Evolutionary conservation across 345 rosid genomes (phyloP).

Genomic region (Eucalyptus microcorys): DNA sequence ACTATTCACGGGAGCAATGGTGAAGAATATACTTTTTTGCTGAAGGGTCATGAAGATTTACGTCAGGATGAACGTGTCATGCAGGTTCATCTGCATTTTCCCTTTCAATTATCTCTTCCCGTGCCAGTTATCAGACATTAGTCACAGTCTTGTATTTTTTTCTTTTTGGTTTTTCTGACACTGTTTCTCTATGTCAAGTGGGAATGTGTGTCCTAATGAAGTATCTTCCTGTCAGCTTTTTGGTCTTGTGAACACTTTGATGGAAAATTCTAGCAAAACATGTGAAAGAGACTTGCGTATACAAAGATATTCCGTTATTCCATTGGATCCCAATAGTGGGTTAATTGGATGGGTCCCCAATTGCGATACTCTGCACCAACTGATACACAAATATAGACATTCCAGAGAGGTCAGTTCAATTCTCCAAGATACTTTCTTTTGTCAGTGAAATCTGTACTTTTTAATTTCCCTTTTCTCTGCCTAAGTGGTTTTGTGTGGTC

Average conservation of each 20-base stretch:
- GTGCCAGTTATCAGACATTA: background rate
- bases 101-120: background rate
- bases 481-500: background rate
- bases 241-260: slow-evolving; percentile 89
- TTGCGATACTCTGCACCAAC: slow-evolving; percentile 90
- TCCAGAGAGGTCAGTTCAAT: slow-evolving; percentile 61
- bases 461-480: background rate
- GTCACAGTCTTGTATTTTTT: background rate
- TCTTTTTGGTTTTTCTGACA: background rate
- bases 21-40: slow-evolving; percentile 80
- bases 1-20: slow-evolving; percentile 97
- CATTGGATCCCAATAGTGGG: slow-evolving; percentile 90
- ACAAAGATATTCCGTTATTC: slow-evolving; percentile 83
- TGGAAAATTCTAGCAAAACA: slow-evolving; percentile 84
- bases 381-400: slow-evolving; percentile 86
- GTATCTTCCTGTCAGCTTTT: slow-evolving; percentile 55
- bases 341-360: slow-evolving; percentile 96
- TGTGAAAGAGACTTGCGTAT: slow-evolving; percentile 80
- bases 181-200: background rate
- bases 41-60: slow-evolving; percentile 97
- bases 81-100: slow-evolving; percentile 47
- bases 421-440: background rate
- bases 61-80: slow-evolving; percentile 99
- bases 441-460: background rate
- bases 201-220: background rate